phyloP scores from a whole-genome alignment of 202 grass and related monocot species.

The Panicum hallii region DNA sequence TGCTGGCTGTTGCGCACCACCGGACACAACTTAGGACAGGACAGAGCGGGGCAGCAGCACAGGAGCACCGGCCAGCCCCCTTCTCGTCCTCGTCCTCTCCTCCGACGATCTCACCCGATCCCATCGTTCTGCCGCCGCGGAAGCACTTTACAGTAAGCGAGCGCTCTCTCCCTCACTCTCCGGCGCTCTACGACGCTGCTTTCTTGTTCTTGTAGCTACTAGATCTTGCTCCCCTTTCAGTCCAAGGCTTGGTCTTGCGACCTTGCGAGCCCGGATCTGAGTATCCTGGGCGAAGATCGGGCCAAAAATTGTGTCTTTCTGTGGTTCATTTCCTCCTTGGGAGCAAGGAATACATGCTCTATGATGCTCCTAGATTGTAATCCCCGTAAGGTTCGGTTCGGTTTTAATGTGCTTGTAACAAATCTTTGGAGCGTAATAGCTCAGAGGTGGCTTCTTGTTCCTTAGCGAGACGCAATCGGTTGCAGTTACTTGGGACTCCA shows the following conservation, averaged over 20 bases:
- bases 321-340: too few relatives aligned
- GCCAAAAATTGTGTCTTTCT: not conserved
- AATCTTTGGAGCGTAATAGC: too few relatives aligned
- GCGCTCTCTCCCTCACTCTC: not conserved
- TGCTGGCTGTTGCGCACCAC: too few relatives aligned
- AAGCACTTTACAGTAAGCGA: constrained; percentile 6
- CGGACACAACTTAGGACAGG: too few relatives aligned
- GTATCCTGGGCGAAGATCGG: not conserved
- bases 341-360: too few relatives aligned
- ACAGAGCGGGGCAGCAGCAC: not conserved
- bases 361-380: too few relatives aligned
- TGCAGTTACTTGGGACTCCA: not conserved
- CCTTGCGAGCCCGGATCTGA: constrained; percentile 31
- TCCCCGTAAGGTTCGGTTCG: too few relatives aligned
- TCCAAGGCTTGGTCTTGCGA: constrained; percentile 2
- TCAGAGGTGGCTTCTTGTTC: too few relatives aligned
- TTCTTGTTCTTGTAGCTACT: not conserved
- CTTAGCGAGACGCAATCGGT: too few relatives aligned
- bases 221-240: constrained; percentile 20
- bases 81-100: not conserved
- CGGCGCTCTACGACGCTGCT: not conserved
- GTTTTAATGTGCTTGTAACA: too few relatives aligned
- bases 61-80: not conserved
- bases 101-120: constrained; percentile 8
- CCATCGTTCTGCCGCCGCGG: not conserved